Evolutionary conservation across 257 asterid genomes (phyloP).

Genomic region (Capsicum baccatum): DNA sequence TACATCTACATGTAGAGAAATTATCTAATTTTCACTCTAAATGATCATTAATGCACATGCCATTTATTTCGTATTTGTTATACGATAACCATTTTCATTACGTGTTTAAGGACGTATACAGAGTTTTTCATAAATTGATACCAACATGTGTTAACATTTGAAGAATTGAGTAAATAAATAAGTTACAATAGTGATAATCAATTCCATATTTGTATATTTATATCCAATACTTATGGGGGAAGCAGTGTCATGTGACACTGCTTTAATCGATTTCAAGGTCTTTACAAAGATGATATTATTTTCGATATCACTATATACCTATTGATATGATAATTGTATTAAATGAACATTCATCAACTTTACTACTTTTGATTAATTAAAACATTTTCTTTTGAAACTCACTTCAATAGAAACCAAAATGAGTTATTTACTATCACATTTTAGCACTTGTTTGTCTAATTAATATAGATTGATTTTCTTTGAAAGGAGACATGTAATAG

Average conservation of each 20-base stretch:
- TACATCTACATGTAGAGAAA: no score
- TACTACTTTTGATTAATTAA: background rate
- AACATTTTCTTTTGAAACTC: no score
- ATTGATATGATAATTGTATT: no score
- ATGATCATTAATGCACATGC: no score
- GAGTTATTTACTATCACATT: background rate
- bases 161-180: no score
- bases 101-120: background rate
- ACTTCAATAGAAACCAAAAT: background rate
- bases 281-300: background rate
- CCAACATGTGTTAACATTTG: no score
- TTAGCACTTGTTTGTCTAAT: slow-evolving; percentile 15
- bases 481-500: background rate
- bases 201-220: no score
- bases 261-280: background rate
- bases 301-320: background rate
- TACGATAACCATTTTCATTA: background rate
- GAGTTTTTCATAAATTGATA: background rate
- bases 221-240: no score
- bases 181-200: no score
- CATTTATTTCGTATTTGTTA: no score
- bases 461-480: background rate
- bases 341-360: background rate
- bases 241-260: no score
- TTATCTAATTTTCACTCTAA: no score